Evolutionary conservation across 2,329 filamentous ascomycete species (phyloP), one percentile per base, ranked within the genome.

Genomic region (Bipolaris gigantea): DNA sequence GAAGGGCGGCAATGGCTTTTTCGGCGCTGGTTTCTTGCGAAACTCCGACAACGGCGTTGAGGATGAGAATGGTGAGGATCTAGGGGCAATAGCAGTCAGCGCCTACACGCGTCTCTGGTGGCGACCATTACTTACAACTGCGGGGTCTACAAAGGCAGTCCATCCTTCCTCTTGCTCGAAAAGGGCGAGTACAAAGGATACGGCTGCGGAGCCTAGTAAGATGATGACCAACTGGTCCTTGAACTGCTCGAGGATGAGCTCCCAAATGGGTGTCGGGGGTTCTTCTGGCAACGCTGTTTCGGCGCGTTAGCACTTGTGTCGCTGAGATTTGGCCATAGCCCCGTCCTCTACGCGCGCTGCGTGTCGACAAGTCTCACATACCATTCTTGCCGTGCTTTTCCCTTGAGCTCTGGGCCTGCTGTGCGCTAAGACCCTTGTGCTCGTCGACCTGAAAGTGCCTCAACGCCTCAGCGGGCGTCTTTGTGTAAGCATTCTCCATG

Each of bases 21-120:
- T 99, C 94, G 62, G 94, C 94, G 72, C 92, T 97, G 77, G 90
- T 97, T 81, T 99, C 94, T 81, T 99, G 94, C 52, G 93, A 97
- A 25, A 99, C 94, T 73, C 94, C 94, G 61, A 99, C 94, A 64
- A 99, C 88, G 57, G 94, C 90, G 78, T 99, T 99, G 67, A 99
- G 86, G 60, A 99, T 89, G 41, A 99, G 83, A 71, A 99, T 99
- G 23, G 93, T 97, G 61, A 99, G 84, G 65, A 99, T 99, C 90
- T 95, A 9, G 55, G 36, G n/a, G 16, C 32, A 25, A 42, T 8
- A n/a, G 18, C 8, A 50, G 58, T 65, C 43, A 69, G 62, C 48
- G 50, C 33, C 30, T 42, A 57, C 21, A 35, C 48, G 45, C 21
- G 18, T 13, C 43, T 36, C 23, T 10, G 19, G 5, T 19, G 13